Evolutionary conservation across 1,284 basidiomycete genomes (phyloP), one percentile per base, ranked within the genome.

Genomic region (Moesziomyces parantarcticus): DNA sequence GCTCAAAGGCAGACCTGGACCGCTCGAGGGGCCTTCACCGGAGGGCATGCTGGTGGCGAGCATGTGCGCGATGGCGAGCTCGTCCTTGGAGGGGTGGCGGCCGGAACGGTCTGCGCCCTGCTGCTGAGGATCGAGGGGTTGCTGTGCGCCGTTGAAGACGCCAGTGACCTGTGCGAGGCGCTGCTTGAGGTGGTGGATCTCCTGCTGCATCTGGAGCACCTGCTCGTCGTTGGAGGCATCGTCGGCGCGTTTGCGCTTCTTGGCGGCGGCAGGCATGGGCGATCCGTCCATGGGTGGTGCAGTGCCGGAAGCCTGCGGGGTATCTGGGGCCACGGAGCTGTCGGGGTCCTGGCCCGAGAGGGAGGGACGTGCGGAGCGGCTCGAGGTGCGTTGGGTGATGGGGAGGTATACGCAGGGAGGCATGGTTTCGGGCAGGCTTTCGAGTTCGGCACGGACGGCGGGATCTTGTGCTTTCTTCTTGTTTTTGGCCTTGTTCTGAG

Each of bases 21-120:
- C 59, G 23, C 58, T 64, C 41, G 71, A 58, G 32, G 54, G 54
- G 14, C 63, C 70, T 45, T 78, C 76, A 4, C 76, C 76, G n/a
- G 73, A 68, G 6, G 74, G 76, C 76, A 78, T 78, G 50, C 74
- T 76, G n/a, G 69, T 73, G 32, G 76, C 76, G 34, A 78, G 71
- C 59, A 78, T 70, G 29, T 78, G 72, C 13, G 76, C 76, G 25
- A 78, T 78, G 39, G 76, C 75, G 14, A 78, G 76, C 63, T 78
- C 76, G 51, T 78, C 76, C 22, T 70, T 69, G 53, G 72, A 75
- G 1, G 72, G 72, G 45, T 67, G 72, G 29, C 67, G 58, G 6
- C 60, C 67, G 9, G 52, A 51, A 3, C 44, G 53, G 23, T 63
- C 56, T 22, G 13, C 39, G 13, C 62, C 62, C 21, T 68, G 62